A percentile compares a stretch with the other conserved stretches of the same genome.
Evolutionary conservation across 495 filamentous ascomycete species (phyloP).

Genomic region (Margaritispora aquatica): DNA sequence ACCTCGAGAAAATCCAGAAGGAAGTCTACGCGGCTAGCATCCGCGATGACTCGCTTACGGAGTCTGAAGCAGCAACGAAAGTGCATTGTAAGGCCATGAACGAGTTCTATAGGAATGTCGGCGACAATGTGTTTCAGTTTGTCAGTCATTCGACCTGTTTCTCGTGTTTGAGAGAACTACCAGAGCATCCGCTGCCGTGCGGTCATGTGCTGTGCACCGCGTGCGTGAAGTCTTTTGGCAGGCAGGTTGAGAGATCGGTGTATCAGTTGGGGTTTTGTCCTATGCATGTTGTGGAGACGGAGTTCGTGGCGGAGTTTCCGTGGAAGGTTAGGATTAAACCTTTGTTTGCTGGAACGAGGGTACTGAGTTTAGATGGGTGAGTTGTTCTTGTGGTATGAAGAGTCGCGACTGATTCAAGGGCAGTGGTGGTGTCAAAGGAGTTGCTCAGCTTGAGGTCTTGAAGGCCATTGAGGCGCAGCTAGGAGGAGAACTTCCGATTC

Average conservation of each 20-base stretch:
- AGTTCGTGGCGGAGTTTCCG: slow-evolving; percentile 20
- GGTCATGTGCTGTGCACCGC: slow-evolving; percentile 51
- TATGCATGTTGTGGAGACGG: slow-evolving; percentile 26
- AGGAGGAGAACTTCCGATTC: slow-evolving; percentile 33
- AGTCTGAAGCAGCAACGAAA: background rate
- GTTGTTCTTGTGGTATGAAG: slow-evolving; percentile 19
- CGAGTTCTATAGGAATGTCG: slow-evolving; percentile 25
- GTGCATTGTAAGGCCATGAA: slow-evolving; percentile 13
- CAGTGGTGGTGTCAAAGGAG: slow-evolving; percentile 43
- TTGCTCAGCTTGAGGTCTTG: slow-evolving; percentile 42
- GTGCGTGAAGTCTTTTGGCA: slow-evolving; percentile 28
- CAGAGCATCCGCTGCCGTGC: slow-evolving; percentile 48
- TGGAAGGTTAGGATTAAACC: slow-evolving; percentile 39
- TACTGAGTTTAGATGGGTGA: slow-evolving; percentile 53
- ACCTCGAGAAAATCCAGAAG: slow-evolving; percentile 2
- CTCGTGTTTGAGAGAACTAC: slow-evolving; percentile 45
- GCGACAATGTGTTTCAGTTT: slow-evolving; percentile 18
- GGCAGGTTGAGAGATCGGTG: slow-evolving; percentile 24
- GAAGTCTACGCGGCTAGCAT: background rate
- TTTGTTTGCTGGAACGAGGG: slow-evolving; percentile 38
- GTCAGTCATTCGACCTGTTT: slow-evolving; percentile 42
- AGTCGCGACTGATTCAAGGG: too few species aligned
- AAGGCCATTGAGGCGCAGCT: slow-evolving; percentile 34
- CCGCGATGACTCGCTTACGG: background rate
- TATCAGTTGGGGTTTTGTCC: slow-evolving; percentile 30